These are phyloP conservation scores for Termitomyces sp. DNA, from an alignment of 768 basidiomycete genomes.

Conservation along the genomic window DNA sequence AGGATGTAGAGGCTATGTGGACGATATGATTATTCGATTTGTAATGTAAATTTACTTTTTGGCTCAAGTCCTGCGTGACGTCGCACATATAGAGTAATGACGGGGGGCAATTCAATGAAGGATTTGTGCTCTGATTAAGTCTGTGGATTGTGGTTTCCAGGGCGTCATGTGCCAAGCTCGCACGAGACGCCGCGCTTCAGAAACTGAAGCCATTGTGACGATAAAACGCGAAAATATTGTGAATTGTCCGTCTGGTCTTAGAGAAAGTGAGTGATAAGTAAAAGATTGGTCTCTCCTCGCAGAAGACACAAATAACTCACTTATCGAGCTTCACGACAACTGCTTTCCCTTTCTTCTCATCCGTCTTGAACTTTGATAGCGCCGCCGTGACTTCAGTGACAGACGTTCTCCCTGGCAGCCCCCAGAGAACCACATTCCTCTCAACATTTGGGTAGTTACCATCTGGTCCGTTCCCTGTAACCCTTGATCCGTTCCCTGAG, in stretches of 20 bases:
- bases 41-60: constrained; percentile 16
- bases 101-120: constrained; percentile 17
- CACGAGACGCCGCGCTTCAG: constrained; percentile 70
- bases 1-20: constrained; percentile 51
- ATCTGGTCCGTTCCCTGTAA: constrained; percentile 43
- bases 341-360: constrained; percentile 34
- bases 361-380: constrained; percentile 44
- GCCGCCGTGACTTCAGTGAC: constrained; percentile 32
- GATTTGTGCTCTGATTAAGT: constrained; percentile 17
- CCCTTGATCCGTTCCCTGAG: constrained; percentile 14
- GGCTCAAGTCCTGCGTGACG: neutral
- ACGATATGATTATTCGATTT: constrained; percentile 21
- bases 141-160: constrained; percentile 8
- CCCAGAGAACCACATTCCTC: constrained; percentile 56
- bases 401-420: constrained; percentile 51
- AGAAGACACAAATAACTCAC: constrained; percentile 35
- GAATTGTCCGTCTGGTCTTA: constrained; percentile 36
- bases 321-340: constrained; percentile 46
- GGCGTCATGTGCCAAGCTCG: constrained; percentile 59
- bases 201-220: constrained; percentile 50
- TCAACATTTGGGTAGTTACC: constrained; percentile 49
- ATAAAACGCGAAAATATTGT: constrained; percentile 49
- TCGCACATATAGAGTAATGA: neutral
- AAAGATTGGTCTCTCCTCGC: neutral
- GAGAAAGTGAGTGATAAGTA: neutral